Conservation (phyloP, 768 basidiomycete species). For the Suillus fuscotomentosus region DNA sequence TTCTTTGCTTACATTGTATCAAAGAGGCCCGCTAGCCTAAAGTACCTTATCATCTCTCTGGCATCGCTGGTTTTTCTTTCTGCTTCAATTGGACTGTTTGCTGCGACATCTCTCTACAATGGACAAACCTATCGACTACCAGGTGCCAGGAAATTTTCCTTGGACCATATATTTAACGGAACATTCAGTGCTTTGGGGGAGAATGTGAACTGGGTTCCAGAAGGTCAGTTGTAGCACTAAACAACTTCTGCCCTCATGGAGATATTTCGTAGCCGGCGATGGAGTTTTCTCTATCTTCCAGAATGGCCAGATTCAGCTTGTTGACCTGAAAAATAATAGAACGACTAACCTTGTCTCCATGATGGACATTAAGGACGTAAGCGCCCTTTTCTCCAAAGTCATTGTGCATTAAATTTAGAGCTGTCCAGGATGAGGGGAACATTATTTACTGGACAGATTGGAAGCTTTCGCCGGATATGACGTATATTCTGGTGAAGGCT, state of each 20-base stretch:
- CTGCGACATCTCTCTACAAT: slow-evolving; percentile 66
- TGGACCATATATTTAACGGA: slow-evolving; percentile 93
- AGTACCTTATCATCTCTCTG: slow-evolving; percentile 63
- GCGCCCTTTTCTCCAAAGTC: slow-evolving; percentile 11
- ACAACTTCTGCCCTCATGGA: slow-evolving; percentile 6
- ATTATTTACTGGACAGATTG: slow-evolving; percentile 55
- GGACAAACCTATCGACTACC: slow-evolving; percentile 49
- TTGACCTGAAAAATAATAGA: slow-evolving; percentile 75
- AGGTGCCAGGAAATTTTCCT: slow-evolving; percentile 66
- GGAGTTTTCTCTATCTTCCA: slow-evolving; percentile 78
- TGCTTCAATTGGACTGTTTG: slow-evolving; percentile 70
- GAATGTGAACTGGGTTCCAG: slow-evolving; percentile 81
- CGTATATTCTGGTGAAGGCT: slow-evolving; percentile 81
- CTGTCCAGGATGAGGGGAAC: slow-evolving; percentile 52
- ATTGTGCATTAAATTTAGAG: slow-evolving; percentile 4
- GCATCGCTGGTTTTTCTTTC: slow-evolving; percentile 59
- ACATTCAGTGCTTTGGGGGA: slow-evolving; percentile 61
- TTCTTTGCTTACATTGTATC: not conserved
- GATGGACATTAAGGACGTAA: slow-evolving; percentile 65
- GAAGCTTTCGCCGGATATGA: slow-evolving; percentile 90
- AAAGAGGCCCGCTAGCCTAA: slow-evolving; percentile 52
- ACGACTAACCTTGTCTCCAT: slow-evolving; percentile 59
- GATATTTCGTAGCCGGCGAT: slow-evolving; percentile 72
- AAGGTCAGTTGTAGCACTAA: slow-evolving; percentile 55
- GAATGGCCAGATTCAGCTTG: slow-evolving; percentile 68